Conservation (phyloP, 1,139 yeast species). For the Taphrina confusa region DNA sequence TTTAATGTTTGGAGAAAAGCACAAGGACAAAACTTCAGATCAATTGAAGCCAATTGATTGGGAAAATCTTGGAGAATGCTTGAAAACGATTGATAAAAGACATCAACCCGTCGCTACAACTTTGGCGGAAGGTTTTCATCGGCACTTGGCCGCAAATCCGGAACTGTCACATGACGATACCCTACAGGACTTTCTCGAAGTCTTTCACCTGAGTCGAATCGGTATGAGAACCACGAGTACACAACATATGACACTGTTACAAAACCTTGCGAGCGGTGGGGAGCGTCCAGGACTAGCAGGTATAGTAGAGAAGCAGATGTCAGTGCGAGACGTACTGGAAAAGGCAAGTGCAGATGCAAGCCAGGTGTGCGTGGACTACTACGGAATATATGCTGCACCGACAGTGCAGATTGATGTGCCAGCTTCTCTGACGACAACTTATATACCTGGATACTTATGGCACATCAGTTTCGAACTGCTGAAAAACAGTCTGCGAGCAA, state of each 20-base stretch:
- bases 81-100: slow-evolving; percentile 23
- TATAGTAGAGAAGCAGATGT: slow-evolving; percentile 77
- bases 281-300: slow-evolving; percentile 74
- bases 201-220: slow-evolving; percentile 82
- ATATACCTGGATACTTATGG: slow-evolving; percentile 85
- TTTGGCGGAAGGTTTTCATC: slow-evolving; percentile 43
- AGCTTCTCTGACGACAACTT: slow-evolving; percentile 71
- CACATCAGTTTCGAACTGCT: slow-evolving; percentile 85
- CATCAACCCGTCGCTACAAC: slow-evolving; percentile 34
- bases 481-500: slow-evolving; percentile 82
- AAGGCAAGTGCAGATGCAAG: slow-evolving; percentile 86
- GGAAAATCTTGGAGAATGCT: slow-evolving; percentile 7
- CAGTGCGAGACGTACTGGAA: slow-evolving; percentile 73
- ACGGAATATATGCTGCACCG: slow-evolving; percentile 79
- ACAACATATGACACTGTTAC: slow-evolving; percentile 53
- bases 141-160: slow-evolving; percentile 69
- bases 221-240: slow-evolving; percentile 68
- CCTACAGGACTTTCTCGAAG: slow-evolving; percentile 73
- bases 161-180: slow-evolving; percentile 48
- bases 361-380: slow-evolving; percentile 83
- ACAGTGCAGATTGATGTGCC: slow-evolving; percentile 74
- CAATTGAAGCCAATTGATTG: slow-evolving; percentile 14
- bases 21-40: slow-evolving; percentile 9
- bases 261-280: slow-evolving; percentile 67
- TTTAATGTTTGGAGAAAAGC: slow-evolving; percentile 1